Base-by-base conservation (phyloP, 768 basidiomycete genomes). In the Hirschioporus abietinus region DNA sequence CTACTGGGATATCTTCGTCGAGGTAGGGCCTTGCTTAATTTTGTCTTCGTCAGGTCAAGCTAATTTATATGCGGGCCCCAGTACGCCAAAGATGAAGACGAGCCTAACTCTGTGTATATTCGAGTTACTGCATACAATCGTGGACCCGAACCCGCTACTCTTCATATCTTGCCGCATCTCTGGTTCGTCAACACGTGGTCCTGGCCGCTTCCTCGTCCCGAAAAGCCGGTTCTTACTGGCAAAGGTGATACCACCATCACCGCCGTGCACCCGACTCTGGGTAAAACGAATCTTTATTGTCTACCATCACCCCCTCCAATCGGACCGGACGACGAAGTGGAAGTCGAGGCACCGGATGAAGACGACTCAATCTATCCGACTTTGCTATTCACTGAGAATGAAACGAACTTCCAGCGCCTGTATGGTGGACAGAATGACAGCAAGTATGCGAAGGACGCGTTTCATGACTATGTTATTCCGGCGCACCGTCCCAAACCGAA, bases 171-270 rank as follows among this genome's bases (percentile, higher is more conserved):
- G 52, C 97, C 97, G 25, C 96, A 98, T 71, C 81, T 99, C 58
- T 98, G 93, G 91, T 99, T 98, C 81, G 88, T 94, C 24, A 99
- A 99, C 76, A 96, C 93, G 34, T 99, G 97, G 97, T 98, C 97
- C 0, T 99, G 97, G 97, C 82, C 85, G 9, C 60, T 71, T 25
- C 71, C 72, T n/a, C 60, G 67, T 20, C 69, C 82, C 10, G 84
- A 88, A 42, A 86, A 86, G 67, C 90, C 90, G 7, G 79, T 76
- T 8, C 77, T 94, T 71, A 80, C 77, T 42, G 86, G 83, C 4
- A 85, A 87, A 4, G 74, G 76, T 57, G 84, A 86, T 66, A 85
- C 83, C 68, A 85, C 84, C 66, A 82, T 95, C 71, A 86, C 86
- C 57, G 89, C 88, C 1, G 85, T 84, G 63, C 95, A 98, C 74